Percentiles rank a stretch among this genome's conserved stretches.
phyloP scores from a whole-genome alignment of 345 rosid species.

The Orychophragmus violaceus region DNA sequence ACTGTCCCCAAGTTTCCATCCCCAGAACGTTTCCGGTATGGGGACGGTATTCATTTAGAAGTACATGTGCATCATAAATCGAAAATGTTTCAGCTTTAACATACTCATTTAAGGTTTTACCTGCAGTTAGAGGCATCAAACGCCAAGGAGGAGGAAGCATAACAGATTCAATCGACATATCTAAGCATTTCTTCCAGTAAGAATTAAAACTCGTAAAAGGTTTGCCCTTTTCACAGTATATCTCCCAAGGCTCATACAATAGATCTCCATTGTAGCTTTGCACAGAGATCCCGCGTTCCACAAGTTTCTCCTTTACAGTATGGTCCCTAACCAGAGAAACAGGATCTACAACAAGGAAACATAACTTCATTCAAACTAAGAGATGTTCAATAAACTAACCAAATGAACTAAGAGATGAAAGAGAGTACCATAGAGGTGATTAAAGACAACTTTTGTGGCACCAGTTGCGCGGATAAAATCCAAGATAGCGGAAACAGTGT shows the following conservation, averaged over 20 bases:
- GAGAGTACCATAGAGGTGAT: slow-evolving; percentile 74
- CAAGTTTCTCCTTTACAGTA: slow-evolving; percentile 60
- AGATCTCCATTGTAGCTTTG: slow-evolving; percentile 88
- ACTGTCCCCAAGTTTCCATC: too few relatives aligned
- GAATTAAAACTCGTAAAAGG: slow-evolving; percentile 64
- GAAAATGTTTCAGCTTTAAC: not conserved
- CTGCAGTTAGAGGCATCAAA: slow-evolving; percentile 46
- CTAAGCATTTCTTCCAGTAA: slow-evolving; percentile 72
- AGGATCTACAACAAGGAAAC: slow-evolving; percentile 43
- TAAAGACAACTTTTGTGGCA: slow-evolving; percentile 75
- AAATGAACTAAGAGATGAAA: not conserved
- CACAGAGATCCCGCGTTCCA: slow-evolving; percentile 71
- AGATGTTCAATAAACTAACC: not conserved
- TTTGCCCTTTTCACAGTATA: slow-evolving; percentile 56
- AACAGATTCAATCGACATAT: slow-evolving; percentile 55
- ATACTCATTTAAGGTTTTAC: slow-evolving; percentile 31
- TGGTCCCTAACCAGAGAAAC: slow-evolving; percentile 86
- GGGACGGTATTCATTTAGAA: too few relatives aligned
- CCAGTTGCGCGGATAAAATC: slow-evolving; percentile 55
- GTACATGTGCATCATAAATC: too few relatives aligned
- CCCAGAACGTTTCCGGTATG: too few relatives aligned
- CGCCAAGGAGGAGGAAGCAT: slow-evolving; percentile 71
- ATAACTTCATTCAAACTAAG: not conserved
- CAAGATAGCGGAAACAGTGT: slow-evolving; percentile 60
- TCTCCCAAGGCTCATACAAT: slow-evolving; percentile 90